phyloP scores from a whole-genome alignment of 768 basidiomycete species.

The Wakefieldia striispora region DNA sequence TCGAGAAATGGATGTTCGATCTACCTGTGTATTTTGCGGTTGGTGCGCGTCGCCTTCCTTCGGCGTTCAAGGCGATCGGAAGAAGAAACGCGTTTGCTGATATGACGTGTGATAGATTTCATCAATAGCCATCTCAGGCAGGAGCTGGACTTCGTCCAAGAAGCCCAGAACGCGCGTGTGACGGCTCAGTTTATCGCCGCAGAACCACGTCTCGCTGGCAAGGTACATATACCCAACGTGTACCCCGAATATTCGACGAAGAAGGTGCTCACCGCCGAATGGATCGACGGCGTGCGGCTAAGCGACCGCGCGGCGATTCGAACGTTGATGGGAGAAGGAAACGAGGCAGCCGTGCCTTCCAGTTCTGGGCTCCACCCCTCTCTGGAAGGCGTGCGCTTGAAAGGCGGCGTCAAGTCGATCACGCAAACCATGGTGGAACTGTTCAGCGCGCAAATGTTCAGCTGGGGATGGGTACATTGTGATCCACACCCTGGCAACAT shows the following conservation, averaged over 20 bases:
- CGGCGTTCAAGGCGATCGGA: no score
- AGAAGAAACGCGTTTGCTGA: not conserved
- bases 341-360: not conserved
- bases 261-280: constrained; percentile 81
- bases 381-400: constrained; percentile 34
- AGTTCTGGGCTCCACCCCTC: constrained; percentile 2
- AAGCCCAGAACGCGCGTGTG: constrained; percentile 72
- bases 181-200: constrained; percentile 66
- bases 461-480: constrained; percentile 89
- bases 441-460: constrained; percentile 88
- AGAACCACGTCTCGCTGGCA: constrained; percentile 67
- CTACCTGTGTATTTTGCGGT: constrained; percentile 80
- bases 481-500: constrained; percentile 79
- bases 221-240: constrained; percentile 78
- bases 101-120: constrained; percentile 49
- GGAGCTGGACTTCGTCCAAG: constrained; percentile 80
- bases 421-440: constrained; percentile 89
- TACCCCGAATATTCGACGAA: constrained; percentile 71
- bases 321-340: constrained; percentile 55
- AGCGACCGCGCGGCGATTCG: constrained; percentile 60
- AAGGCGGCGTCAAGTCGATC: constrained; percentile 59
- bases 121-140: constrained; percentile 77
- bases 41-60: constrained; percentile 41
- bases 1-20: constrained; percentile 79
- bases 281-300: constrained; percentile 76